These are phyloP conservation scores for Rostrohypoxylon terebratum DNA, from an alignment of 495 filamentous ascomycete genomes.

Conservation along the genomic window DNA sequence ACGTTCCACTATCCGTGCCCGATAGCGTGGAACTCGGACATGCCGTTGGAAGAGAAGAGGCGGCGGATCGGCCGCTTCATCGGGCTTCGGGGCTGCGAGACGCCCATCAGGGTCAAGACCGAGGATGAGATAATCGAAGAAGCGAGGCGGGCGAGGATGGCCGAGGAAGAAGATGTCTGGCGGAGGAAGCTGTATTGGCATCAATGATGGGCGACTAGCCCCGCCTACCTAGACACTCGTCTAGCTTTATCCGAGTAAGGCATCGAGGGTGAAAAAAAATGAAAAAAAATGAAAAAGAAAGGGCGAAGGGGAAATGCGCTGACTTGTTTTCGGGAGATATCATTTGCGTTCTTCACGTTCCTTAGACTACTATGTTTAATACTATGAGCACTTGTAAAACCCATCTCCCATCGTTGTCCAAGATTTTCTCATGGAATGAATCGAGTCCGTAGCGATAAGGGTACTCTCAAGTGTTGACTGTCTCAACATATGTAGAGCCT, in stretches of 20 bases:
- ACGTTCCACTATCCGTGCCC: slow-evolving; percentile 73
- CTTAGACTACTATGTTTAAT: slow-evolving; percentile 29
- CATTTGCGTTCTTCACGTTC: slow-evolving; percentile 36
- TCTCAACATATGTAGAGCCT: too few relatives aligned
- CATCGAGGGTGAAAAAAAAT: neutral
- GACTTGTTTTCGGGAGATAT: neutral
- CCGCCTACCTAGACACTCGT: neutral
- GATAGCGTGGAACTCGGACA: slow-evolving; percentile 52
- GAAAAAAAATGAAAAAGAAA: slow-evolving; percentile 6
- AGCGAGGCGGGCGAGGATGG: slow-evolving; percentile 47
- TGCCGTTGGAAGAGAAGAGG: slow-evolving; percentile 68
- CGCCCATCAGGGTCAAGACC: slow-evolving; percentile 52
- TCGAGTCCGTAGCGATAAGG: neutral
- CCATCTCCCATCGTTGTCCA: neutral
- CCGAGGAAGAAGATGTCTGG: slow-evolving; percentile 55
- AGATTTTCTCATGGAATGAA: neutral
- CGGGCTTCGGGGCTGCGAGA: slow-evolving; percentile 72
- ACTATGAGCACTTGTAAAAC: slow-evolving; percentile 42
- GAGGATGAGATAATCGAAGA: slow-evolving; percentile 58
- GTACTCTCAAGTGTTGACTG: neutral
- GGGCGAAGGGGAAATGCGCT: neutral
- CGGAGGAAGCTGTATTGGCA: slow-evolving; percentile 59
- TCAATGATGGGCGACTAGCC: neutral
- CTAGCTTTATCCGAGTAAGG: neutral
- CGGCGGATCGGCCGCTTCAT: slow-evolving; percentile 73